Percentiles rank a stretch among this genome's conserved stretches.
phyloP scores from a whole-genome alignment of 805 yeast species.

The Limtongia smithiae region DNA sequence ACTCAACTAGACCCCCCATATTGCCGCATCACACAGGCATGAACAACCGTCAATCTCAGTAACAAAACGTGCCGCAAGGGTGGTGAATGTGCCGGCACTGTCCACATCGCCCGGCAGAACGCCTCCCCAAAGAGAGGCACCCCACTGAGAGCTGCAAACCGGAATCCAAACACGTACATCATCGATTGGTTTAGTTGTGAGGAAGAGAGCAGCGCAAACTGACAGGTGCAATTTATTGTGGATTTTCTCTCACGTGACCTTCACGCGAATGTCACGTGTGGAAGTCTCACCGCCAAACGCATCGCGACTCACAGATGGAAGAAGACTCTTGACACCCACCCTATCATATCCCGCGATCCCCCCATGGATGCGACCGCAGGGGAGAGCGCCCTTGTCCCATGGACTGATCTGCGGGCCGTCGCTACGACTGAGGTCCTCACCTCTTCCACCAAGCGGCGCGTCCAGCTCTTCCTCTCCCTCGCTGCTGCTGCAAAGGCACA shows the following conservation, averaged over 20 bases:
- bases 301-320: too few relatives aligned
- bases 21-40: too few relatives aligned
- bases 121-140: not conserved
- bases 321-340: too few relatives aligned
- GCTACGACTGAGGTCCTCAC: slow-evolving; percentile 20
- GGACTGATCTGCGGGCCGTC: slow-evolving; percentile 19
- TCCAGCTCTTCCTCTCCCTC: slow-evolving; percentile 15
- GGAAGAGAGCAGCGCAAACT: slow-evolving; percentile 10
- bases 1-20: too few relatives aligned
- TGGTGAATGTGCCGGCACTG: slow-evolving; percentile 30
- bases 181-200: slow-evolving; percentile 31
- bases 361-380: slow-evolving; percentile 15
- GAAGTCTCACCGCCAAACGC: too few relatives aligned
- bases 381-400: slow-evolving; percentile 8
- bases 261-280: too few relatives aligned
- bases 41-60: slow-evolving; percentile 30
- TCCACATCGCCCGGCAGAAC: slow-evolving; percentile 32
- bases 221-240: too few relatives aligned
- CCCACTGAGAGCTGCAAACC: slow-evolving; percentile 31
- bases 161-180: slow-evolving; percentile 28
- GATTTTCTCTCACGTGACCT: too few relatives aligned
- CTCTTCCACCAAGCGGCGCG: slow-evolving; percentile 26
- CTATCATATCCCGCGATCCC: too few relatives aligned
- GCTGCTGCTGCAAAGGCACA: slow-evolving; percentile 12
- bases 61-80: slow-evolving; percentile 22